A percentile compares a stretch with the other conserved stretches of the same genome.
These are phyloP conservation scores for Rhodamnia argentea DNA, from an alignment of 345 rosid species.

Conservation along the genomic window DNA sequence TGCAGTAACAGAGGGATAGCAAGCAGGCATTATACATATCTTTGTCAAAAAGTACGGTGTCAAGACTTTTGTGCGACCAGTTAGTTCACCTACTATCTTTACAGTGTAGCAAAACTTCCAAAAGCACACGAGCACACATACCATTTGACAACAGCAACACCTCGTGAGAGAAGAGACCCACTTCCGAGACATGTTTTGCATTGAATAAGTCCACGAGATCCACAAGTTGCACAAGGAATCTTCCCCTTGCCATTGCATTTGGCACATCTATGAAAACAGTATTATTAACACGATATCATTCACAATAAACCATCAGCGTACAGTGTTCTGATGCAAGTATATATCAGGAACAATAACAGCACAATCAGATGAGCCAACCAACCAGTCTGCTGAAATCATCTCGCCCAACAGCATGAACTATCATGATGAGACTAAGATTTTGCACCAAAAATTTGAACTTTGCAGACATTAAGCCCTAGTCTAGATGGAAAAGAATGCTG, in stretches of 20 bases:
- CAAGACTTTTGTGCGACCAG: not conserved
- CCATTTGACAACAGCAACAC: conserved; percentile 65
- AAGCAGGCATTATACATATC: not conserved
- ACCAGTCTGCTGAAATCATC: not conserved
- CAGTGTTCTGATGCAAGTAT: not conserved
- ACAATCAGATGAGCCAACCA: not conserved
- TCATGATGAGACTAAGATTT: not conserved
- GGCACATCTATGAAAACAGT: conserved; percentile 37
- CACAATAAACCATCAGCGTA: not conserved
- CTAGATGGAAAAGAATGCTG: not conserved
- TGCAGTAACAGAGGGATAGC: not conserved
- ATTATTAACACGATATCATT: not conserved
- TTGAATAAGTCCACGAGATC: conserved; percentile 74
- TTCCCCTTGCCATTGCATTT: conserved; percentile 76
- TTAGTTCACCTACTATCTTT: not conserved
- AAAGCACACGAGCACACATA: conserved; percentile 9
- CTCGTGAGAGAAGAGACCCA: conserved; percentile 63
- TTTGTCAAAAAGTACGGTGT: not conserved
- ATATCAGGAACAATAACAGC: not conserved
- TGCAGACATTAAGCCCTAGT: not conserved
- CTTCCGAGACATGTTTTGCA: conserved; percentile 53
- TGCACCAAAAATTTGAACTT: not conserved
- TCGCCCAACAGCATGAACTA: not conserved
- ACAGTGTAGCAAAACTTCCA: not conserved
- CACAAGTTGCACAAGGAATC: conserved; percentile 71